Conservation (phyloP, 805 yeast species). For the Lachancea mirantina region DNA sequence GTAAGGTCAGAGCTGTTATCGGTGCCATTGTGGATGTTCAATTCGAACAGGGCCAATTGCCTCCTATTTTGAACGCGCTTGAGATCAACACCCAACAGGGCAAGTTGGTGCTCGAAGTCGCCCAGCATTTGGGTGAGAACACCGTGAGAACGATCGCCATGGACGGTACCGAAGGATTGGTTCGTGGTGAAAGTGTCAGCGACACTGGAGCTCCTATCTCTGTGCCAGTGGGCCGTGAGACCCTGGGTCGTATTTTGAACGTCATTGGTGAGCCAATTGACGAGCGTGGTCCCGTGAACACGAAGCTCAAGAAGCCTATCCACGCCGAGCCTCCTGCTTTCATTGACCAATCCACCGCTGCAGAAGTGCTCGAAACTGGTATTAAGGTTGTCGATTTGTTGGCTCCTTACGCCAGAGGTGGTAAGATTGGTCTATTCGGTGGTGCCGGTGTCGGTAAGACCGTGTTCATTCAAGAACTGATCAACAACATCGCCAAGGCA, state of each 20-base stretch:
- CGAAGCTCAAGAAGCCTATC: slow-evolving; percentile 91
- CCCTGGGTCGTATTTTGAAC: slow-evolving; percentile 97
- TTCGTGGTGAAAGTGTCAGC: slow-evolving; percentile 84
- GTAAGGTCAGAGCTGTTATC: slow-evolving; percentile 93
- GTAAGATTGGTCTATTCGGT: slow-evolving; percentile 99
- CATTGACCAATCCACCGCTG: slow-evolving; percentile 94
- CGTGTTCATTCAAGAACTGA: slow-evolving; percentile 98
- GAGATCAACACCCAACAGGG: slow-evolving; percentile 76
- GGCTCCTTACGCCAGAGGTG: slow-evolving; percentile 99
- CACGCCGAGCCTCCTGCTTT: slow-evolving; percentile 97
- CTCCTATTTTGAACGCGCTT: slow-evolving; percentile 95
- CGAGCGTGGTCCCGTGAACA: slow-evolving; percentile 97
- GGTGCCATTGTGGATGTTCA: slow-evolving; percentile 99
- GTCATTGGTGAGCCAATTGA: slow-evolving; percentile 99
- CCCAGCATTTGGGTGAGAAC: slow-evolving; percentile 99
- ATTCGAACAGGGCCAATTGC: slow-evolving; percentile 94
- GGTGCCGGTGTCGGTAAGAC: slow-evolving; percentile 99
- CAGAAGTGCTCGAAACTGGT: slow-evolving; percentile 99
- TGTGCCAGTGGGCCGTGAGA: slow-evolving; percentile 98
- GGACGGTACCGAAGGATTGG: slow-evolving; percentile 99
- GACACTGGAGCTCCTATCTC: slow-evolving; percentile 99
- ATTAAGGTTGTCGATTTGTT: slow-evolving; percentile 98
- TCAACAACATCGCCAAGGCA: slow-evolving; percentile 99
- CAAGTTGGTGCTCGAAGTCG: slow-evolving; percentile 90
- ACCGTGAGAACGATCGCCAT: slow-evolving; percentile 99